Percentiles rank a stretch among this genome's conserved stretches.
Conservation (phyloP, 148 eudicot species). For the Diospyros lotus region DNA sequence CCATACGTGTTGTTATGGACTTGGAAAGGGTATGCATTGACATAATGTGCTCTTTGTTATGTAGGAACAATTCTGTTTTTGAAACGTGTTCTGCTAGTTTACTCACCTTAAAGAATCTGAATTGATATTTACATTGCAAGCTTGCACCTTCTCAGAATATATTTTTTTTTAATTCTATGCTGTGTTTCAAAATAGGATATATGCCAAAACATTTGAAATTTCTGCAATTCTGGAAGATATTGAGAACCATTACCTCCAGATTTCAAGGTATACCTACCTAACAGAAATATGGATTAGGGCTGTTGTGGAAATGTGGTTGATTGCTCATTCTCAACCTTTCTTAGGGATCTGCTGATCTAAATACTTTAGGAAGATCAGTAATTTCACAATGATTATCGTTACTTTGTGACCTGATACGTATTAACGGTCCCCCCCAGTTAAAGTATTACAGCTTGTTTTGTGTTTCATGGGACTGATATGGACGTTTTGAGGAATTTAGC, state of each 20-base stretch:
- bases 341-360: not conserved
- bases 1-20: not conserved
- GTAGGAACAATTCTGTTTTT: not conserved
- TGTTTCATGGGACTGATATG: not conserved
- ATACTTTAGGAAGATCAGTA: not conserved
- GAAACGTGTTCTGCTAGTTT: not conserved
- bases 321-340: not conserved
- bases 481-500: not conserved
- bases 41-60: not conserved
- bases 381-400: not conserved
- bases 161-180: too few relatives aligned
- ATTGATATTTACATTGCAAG: conserved; percentile 1
- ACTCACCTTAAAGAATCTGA: not conserved
- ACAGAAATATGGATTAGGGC: not conserved
- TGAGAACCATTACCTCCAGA: not conserved
- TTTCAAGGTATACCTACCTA: not conserved
- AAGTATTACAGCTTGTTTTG: not conserved
- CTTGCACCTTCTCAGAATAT: not conserved
- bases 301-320: not conserved
- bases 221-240: too few relatives aligned
- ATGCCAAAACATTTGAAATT: too few relatives aligned
- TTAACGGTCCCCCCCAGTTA: not conserved
- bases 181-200: too few relatives aligned
- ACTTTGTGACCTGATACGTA: not conserved
- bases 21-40: not conserved